Conservation (phyloP, 106 monocot genomes). For the Agapanthus africanus region DNA sequence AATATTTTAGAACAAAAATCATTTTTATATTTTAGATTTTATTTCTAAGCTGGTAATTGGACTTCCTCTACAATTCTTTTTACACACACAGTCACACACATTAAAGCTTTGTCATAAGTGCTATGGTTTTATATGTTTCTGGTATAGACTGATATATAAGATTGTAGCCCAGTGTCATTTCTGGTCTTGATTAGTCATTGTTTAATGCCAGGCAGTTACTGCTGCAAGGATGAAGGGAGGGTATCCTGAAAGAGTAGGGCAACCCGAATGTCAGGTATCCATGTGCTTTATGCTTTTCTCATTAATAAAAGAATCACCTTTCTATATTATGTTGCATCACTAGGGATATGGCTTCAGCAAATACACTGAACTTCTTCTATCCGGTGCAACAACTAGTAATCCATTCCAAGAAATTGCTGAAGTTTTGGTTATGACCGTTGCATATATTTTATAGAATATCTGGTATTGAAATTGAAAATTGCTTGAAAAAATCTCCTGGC, state of each 20-base stretch:
- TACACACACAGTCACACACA: no score
- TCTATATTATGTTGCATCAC: background rate
- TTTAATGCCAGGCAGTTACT: constrained; percentile 50
- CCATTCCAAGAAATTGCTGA: background rate
- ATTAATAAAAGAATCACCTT: background rate
- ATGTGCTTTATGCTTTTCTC: background rate
- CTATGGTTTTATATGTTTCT: no score
- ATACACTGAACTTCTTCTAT: background rate
- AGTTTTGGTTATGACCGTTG: background rate
- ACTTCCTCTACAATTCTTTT: no score
- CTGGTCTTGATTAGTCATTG: constrained; percentile 20
- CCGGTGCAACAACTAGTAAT: background rate
- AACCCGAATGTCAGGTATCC: constrained; percentile 65
- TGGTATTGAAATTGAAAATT: background rate
- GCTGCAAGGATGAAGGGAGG: constrained; percentile 53
- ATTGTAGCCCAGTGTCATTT: no score
- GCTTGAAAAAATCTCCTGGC: background rate
- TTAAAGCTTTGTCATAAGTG: no score
- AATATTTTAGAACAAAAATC: no score
- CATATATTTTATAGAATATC: background rate
- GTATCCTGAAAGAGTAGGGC: constrained; percentile 61
- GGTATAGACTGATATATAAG: no score
- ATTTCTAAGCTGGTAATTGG: no score
- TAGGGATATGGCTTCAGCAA: background rate
- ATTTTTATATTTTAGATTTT: no score